A percentile compares a stretch with the other conserved stretches of the same genome.
phyloP scores from a whole-genome alignment of 495 filamentous ascomycete species.

The Viridothelium virens region DNA sequence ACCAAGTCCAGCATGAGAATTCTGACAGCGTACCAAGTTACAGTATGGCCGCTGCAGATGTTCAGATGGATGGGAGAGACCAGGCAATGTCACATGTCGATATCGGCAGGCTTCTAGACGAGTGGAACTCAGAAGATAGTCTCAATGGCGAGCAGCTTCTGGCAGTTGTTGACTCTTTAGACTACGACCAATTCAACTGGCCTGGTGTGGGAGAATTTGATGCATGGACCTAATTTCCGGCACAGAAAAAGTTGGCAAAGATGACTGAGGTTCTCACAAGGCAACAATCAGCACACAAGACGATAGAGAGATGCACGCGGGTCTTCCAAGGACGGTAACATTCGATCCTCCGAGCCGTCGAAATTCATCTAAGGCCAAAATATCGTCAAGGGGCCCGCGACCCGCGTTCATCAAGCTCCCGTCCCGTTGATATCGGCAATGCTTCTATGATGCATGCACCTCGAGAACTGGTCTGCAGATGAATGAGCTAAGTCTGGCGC shows the following conservation, averaged over 20 bases:
- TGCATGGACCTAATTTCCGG: background rate
- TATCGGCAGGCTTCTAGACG: conserved; percentile 1
- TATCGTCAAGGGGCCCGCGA: background rate
- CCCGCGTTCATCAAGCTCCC: background rate
- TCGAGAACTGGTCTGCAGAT: background rate
- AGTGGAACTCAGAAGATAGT: conserved; percentile 11
- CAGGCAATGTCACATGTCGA: background rate
- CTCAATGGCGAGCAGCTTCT: conserved; percentile 10
- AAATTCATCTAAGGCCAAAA: background rate
- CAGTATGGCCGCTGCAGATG: background rate
- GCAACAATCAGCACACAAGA: background rate
- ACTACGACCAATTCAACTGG: conserved; percentile 6
- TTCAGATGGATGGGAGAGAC: background rate
- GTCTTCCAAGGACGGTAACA: background rate
- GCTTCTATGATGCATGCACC: conserved; percentile 1
- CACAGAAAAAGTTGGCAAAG: background rate
- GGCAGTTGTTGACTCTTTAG: conserved; percentile 3
- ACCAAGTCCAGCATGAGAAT: conserved; percentile 5
- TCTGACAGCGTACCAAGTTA: conserved; percentile 5
- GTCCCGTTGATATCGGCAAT: background rate
- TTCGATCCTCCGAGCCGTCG: background rate
- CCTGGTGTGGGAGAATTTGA: conserved; percentile 2
- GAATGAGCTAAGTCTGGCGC: background rate
- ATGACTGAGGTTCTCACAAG: background rate
- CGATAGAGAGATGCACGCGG: background rate